Base-by-base conservation (phyloP, 257 asterid species). In the Eustoma russellianum region DNA sequence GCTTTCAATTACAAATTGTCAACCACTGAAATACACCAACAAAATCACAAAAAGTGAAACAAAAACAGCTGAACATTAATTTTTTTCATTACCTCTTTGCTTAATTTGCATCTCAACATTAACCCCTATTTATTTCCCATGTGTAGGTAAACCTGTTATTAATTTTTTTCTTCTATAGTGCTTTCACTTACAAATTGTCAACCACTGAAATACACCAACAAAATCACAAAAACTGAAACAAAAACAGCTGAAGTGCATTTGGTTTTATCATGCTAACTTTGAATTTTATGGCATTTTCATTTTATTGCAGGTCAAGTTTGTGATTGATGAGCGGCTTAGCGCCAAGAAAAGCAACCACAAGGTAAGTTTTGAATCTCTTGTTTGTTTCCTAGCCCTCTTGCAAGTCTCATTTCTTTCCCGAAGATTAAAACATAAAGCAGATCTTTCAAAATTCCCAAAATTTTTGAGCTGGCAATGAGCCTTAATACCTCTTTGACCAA, bases 281-380 rank as follows among this genome's bases (percentile, higher is more conserved):
- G 9, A 13, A 5, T 30, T 33, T 16, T 19, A 34, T 11, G 59
- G 55, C 60, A 63, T 44, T 58, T 47, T 67, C 67, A 46, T 60
- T 63, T 48, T 64, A 46, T 17, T 70, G 47, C 81, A 87, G 98
- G 90, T 91, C 59, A 65, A 66, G 60, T 87, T 91, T 69, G 92
- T 76, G 73, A 80, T 87, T 68, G 96, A 87, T 64, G 98, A 91
- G 61, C 96, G 98, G 50, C 62, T 91, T 63, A 70, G 82, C 64
- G 84, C 68, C 59, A 82, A 80, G 72, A 87, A 79, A 62, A 48
- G 74, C 74, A 65, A 82, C 43, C 86, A 88, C 78, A 91, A 91
- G 98, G 96, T 90, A 53, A 61, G 57, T 35, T 55, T 24, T 41
- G 38, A 15, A 50, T 57, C 15, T 61, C 48, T 56, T 64, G 30